Base-by-base conservation (phyloP, 2,329 filamentous ascomycete species). In the Iodosphaeria phyllophila region DNA sequence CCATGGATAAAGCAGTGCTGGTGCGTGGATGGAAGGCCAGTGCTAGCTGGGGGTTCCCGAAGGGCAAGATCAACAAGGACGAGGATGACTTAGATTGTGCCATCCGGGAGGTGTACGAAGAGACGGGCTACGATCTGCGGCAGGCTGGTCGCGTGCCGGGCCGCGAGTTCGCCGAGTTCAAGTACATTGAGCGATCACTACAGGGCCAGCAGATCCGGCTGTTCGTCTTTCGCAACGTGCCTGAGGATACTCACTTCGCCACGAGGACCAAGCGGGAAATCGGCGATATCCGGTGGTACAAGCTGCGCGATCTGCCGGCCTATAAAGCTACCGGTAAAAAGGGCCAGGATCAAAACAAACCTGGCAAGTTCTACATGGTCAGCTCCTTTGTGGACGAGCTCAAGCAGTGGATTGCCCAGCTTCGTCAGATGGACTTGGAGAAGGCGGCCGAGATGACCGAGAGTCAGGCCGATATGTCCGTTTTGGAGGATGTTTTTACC, bases 11-110 rank as follows among this genome's bases (percentile, higher is more conserved):
- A 26, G 79, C 83, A 0, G 69, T 98, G 9, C 60, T 98, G 21
- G 91, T 98, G 30, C 91, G 92, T 44, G 91, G 89, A 10, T 98
- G 84, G 82, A 98, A 95, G 58, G 95, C 92, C 47, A 74, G 76
- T 17, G 78, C 86, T 8, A 86, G 76, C 44, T 98, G 89, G 89
- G 92, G 83, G 46, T 98, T 98, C 30, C 89, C 89, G 0, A 60
- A 86, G 25, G 91, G 89, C 19, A 98, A 98, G 54, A 95, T 98
- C 52, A 93, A 93, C 57, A 92, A 92, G 51, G 80, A 92, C 40
- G 89, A 98, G 48, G 73, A 79, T 30, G 86, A 98, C 42, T 52
- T 95, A 28, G 83, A 89, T 43, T 98, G 91, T 48, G 89, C 91
- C 13, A 65, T 93, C 25, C 71, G 89, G 25, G 89, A 98, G 43